Percentiles rank a stretch among this genome's conserved stretches.
These are phyloP conservation scores for Fusarium devonianum DNA, from an alignment of 2,329 filamentous ascomycete species.

Conservation along the genomic window DNA sequence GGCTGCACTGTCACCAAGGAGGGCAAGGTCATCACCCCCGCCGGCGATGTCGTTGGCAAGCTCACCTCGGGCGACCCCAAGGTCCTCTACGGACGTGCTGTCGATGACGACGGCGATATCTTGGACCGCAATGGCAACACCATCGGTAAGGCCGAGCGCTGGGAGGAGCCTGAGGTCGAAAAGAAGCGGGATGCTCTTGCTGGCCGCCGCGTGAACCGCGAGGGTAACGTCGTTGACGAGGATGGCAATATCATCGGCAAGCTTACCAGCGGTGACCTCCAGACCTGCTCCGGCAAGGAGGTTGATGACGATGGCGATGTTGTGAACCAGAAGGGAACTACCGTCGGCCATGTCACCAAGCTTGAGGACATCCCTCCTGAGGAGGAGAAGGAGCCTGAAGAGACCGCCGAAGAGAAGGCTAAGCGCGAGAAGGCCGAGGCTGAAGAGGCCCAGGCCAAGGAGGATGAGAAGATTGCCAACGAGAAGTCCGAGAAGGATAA, in stretches of 20 bases:
- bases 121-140: conserved; percentile 75
- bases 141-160: conserved; percentile 65
- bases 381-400: conserved; percentile 58
- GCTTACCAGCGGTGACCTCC: conserved; percentile 71
- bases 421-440: conserved; percentile 62
- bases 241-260: conserved; percentile 70
- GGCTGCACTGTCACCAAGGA: conserved; percentile 73
- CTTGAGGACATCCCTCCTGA: conserved; percentile 64
- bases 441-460: conserved; percentile 63
- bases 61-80: conserved; percentile 76
- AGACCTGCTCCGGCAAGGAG: conserved; percentile 71
- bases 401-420: conserved; percentile 45
- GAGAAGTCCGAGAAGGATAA: conserved; percentile 45
- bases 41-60: conserved; percentile 75
- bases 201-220: conserved; percentile 63
- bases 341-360: conserved; percentile 72
- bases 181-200: conserved; percentile 60
- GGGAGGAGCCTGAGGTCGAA: conserved; percentile 63
- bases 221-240: conserved; percentile 66
- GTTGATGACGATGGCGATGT: conserved; percentile 76
- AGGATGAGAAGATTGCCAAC: conserved; percentile 57
- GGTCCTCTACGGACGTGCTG: conserved; percentile 73
- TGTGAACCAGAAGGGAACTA: conserved; percentile 70
- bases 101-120: conserved; percentile 85
- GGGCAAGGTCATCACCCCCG: conserved; percentile 69